Percentiles rank a stretch among this genome's conserved stretches.
phyloP scores from a whole-genome alignment of 352 stramenopile genomes.

The Phytopythium kandeliae region DNA sequence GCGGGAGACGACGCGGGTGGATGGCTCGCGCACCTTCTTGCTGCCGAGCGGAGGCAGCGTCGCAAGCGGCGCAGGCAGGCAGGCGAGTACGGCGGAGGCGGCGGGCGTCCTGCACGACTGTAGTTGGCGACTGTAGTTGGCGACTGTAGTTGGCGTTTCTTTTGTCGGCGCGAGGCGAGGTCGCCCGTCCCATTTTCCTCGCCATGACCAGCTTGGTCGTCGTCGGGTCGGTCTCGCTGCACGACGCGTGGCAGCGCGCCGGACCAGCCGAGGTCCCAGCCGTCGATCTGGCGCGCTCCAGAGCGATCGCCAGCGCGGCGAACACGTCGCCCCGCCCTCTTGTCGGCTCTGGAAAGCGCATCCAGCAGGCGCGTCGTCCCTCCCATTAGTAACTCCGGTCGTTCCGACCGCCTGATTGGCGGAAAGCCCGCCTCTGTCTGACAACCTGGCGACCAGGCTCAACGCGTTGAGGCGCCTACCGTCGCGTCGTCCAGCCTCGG shows the following conservation, averaged over 20 bases:
- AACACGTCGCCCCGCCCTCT: constrained; percentile 1
- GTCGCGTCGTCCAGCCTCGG: not conserved
- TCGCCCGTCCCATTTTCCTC: not conserved
- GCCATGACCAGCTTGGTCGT: no score
- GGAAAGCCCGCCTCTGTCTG: not conserved
- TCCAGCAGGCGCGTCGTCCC: not conserved
- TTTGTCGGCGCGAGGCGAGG: no score
- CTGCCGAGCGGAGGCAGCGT: no score
- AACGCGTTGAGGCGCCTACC: not conserved
- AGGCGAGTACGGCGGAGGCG: no score
- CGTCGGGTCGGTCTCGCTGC: not conserved
- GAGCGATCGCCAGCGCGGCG: not conserved
- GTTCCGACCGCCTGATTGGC: not conserved
- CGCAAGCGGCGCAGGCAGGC: no score
- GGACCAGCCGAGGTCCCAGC: not conserved
- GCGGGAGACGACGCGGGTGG: no score
- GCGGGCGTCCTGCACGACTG: no score
- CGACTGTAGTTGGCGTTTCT: constrained; percentile 1
- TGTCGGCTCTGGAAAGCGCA: not conserved
- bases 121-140: no score
- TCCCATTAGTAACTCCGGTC: not conserved
- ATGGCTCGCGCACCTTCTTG: no score
- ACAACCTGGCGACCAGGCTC: constrained; percentile 5
- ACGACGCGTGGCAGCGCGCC: not conserved
- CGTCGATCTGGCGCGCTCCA: not conserved